Evolutionary conservation across 1,284 basidiomycete species (phyloP).

Genomic region (Puccinia sorghi): DNA sequence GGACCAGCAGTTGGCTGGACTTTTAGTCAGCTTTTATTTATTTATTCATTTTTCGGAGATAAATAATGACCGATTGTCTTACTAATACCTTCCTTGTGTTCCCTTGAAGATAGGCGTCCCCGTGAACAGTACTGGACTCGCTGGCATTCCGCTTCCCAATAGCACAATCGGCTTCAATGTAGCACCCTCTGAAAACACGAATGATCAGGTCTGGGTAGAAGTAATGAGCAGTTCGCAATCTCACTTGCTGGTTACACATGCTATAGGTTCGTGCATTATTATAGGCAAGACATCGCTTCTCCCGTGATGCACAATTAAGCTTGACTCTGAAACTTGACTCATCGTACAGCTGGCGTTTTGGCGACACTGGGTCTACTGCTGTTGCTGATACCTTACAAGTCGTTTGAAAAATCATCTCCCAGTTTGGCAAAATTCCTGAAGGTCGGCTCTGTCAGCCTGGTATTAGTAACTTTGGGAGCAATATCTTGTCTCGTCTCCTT

Average conservation of each 20-base stretch:
- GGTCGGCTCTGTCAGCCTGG: conserved; percentile 17
- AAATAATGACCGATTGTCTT: neutral
- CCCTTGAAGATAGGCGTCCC: conserved; percentile 21
- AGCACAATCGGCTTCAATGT: conserved; percentile 36
- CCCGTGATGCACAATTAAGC: neutral
- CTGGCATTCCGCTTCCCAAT: conserved; percentile 29
- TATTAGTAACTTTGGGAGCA: conserved; percentile 16
- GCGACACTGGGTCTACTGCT: conserved; percentile 23
- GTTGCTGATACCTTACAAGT: conserved; percentile 43
- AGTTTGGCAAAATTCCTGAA: conserved; percentile 29
- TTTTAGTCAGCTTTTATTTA: conserved; percentile 41
- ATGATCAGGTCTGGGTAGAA: conserved; percentile 21
- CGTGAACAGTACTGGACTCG: conserved; percentile 41
- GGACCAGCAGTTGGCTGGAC: conserved; percentile 31
- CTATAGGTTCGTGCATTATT: conserved; percentile 16
- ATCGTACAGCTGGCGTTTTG: conserved; percentile 8
- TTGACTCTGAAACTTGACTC: neutral
- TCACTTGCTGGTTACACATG: conserved; percentile 21
- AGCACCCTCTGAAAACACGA: conserved; percentile 15
- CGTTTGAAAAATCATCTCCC: conserved; percentile 29
- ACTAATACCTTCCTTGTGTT: neutral
- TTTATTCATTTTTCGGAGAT: neutral
- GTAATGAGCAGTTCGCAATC: conserved; percentile 42
- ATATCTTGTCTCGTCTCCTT: conserved; percentile 13
- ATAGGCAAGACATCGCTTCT: neutral